These are phyloP conservation scores for Naumovozyma dairenensis DNA, from an alignment of 805 yeast genomes.

Conservation along the genomic window DNA sequence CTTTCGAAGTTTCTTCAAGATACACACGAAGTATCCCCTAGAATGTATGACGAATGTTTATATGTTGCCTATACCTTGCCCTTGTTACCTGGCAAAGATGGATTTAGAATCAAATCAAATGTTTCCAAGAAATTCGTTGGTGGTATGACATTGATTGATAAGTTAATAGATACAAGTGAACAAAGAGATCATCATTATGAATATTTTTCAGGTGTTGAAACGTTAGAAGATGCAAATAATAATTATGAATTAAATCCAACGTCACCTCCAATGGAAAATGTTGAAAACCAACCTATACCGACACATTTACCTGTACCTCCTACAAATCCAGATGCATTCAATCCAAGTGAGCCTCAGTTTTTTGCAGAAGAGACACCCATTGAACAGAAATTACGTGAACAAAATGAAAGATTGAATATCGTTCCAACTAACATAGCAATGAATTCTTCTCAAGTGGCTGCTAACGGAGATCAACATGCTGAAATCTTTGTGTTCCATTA, in stretches of 20 bases:
- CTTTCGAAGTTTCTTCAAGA: conserved; percentile 55
- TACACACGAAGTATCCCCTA: conserved; percentile 74
- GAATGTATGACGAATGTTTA: conserved; percentile 85
- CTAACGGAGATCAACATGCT: conserved; percentile 40
- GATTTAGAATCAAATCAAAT: conserved; percentile 66
- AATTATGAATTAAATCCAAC: conserved; percentile 30
- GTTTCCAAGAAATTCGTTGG: conserved; percentile 31
- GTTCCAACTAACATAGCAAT: neutral
- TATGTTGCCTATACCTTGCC: conserved; percentile 88
- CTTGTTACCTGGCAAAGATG: conserved; percentile 71
- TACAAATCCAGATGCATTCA: conserved; percentile 48
- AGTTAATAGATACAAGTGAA: conserved; percentile 68
- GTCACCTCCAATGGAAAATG: conserved; percentile 10
- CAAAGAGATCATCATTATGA: conserved; percentile 88
- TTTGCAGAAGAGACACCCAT: conserved; percentile 42
- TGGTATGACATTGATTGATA: conserved; percentile 51
- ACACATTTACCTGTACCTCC: conserved; percentile 22
- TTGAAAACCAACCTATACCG: conserved; percentile 14
- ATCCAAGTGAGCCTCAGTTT: conserved; percentile 88
- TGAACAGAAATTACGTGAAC: conserved; percentile 5
- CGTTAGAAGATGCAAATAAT: conserved; percentile 45
- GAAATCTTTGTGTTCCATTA: conserved; percentile 84
- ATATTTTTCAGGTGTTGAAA: conserved; percentile 68
- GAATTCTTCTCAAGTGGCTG: neutral
- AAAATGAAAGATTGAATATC: conserved; percentile 2